Base-by-base conservation (phyloP, 176 grass and related monocot genomes). In the Cenchrus americanus region DNA sequence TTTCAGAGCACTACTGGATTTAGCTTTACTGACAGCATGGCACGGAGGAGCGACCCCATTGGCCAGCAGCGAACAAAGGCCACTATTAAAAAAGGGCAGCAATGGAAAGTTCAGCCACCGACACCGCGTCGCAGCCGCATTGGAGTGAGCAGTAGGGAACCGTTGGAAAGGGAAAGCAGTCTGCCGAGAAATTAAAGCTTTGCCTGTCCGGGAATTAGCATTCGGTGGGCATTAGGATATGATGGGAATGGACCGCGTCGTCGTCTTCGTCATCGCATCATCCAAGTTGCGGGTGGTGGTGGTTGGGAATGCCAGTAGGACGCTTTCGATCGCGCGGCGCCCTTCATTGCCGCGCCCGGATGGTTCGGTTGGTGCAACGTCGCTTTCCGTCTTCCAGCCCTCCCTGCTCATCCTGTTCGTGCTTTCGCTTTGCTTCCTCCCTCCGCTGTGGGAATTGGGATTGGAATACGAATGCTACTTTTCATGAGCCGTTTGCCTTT, bases 91-190 rank as follows among this genome's bases (percentile, higher is more conserved):
- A 42, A 24, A 40, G 18, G 52, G 6, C 17, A 3, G 23, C 3
- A 49, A 37, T 18, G 26, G 30, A 37, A 64, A 43, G 47, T 9
- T 44, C 73, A 49, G 77, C 43, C 82, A 75, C 85, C 85, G 69
- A 86, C 84, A 49, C 48, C 21, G 62, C 72, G 17, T 54, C 26
- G 44, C n/a, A 8, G 14, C 34, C 34, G 34, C 34, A 37, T 37
- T 37, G 34, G 34, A 37, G 34, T 37, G 34, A 37, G 8, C 43
- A 44, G 43, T 44, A 44, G 5, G 8, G 7, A 1, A 44, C 43
- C 34, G 34, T 37, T 37, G 3, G 23, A 41, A 40, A 41, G 30
- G 22, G 43, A 51, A 65, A 34, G 10, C 6, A 23, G 44, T 51
- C 17, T 5, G 61, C 18, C 30, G 26, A 17, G 22, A 47, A 46